Base-by-base conservation (phyloP, 768 basidiomycete genomes). In the Termitomyces sp. region DNA sequence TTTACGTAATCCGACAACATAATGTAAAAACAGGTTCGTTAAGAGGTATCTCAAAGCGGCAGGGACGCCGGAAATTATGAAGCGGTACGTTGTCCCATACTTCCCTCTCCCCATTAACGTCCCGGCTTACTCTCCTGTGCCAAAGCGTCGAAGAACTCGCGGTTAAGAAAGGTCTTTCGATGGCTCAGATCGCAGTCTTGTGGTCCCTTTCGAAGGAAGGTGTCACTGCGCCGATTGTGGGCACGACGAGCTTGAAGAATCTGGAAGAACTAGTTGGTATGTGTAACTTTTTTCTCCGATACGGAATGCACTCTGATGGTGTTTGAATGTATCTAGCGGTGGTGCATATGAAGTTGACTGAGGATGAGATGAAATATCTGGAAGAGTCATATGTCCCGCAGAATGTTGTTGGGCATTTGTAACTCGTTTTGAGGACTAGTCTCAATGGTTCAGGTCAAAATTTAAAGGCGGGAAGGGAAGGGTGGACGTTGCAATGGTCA, bases 171-270 rank as follows among this genome's bases (percentile, higher is more conserved):
- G 74, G 73, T 5, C 67, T 75, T 6, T 76, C 71, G 35, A 86
- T 86, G 85, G 81, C 82, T 0, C 81, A 83, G 58, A 68, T 84
- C 11, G 71, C 80, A 2, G 60, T 82, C 21, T 80, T 81, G 14
- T 85, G 83, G 83, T 67, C 72, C 2, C 60, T 81, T 53, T 63
- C 73, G 3, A 76, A 75, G 61, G 69, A 74, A 74, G 76, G 69
- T 35, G 76, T 85, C 6, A 70, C 81, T 1, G 83, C 83, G 1
- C 84, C 84, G 0, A 82, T 86, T 61, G 74, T 85, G 33, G 84
- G 84, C 0, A 73, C 77, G 0, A 81, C 79, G 1, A 80, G 75
- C 31, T 57, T 78, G 3, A 70, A 80, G 28, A 81, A 84, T 53
- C 66, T 85, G 23, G 63, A 75, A 30, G 83, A 85, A 50, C 64